A percentile compares a stretch with the other conserved stretches of the same genome.
These are phyloP conservation scores for Trichosporon coremiiforme DNA, from an alignment of 1,284 basidiomycete species.

Conservation along the genomic window DNA sequence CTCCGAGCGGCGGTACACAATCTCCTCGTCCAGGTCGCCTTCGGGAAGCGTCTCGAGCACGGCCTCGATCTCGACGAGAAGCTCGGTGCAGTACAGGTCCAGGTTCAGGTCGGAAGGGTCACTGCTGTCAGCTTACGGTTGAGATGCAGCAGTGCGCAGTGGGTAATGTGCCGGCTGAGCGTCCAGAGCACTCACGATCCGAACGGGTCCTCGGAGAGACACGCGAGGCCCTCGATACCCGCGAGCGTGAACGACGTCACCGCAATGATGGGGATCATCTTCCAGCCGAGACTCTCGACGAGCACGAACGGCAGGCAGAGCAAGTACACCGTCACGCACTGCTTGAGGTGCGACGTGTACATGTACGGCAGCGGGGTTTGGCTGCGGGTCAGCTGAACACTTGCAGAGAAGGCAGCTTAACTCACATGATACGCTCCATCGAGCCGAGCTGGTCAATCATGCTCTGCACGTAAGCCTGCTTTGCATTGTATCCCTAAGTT, in stretches of 20 bases:
- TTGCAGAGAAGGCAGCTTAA: background rate
- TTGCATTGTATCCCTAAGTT: constrained; percentile 67
- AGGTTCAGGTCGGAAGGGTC: constrained; percentile 43
- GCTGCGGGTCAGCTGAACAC: constrained; percentile 15
- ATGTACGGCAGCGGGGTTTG: constrained; percentile 54
- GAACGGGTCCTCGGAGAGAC: constrained; percentile 84
- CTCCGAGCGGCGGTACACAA: constrained; percentile 21
- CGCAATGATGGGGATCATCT: constrained; percentile 77
- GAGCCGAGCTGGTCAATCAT: constrained; percentile 81
- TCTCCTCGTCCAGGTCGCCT: constrained; percentile 57
- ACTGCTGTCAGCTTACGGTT: constrained; percentile 58
- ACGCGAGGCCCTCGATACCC: constrained; percentile 79
- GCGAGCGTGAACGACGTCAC: constrained; percentile 75
- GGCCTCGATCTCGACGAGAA: constrained; percentile 81
- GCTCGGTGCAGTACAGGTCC: constrained; percentile 80
- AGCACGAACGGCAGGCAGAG: constrained; percentile 83
- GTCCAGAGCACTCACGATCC: constrained; percentile 12
- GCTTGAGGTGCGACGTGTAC: constrained; percentile 81
- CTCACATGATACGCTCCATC: constrained; percentile 70
- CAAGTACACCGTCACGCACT: constrained; percentile 85
- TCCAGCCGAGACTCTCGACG: constrained; percentile 66
- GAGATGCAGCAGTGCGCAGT: background rate
- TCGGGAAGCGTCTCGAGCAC: constrained; percentile 76
- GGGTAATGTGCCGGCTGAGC: too few relatives aligned
- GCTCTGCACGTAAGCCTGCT: constrained; percentile 66